Evolutionary conservation across 441 rosid genomes (phyloP), one percentile per base, ranked within the genome.

Genomic region (Erodium moschatum): DNA sequence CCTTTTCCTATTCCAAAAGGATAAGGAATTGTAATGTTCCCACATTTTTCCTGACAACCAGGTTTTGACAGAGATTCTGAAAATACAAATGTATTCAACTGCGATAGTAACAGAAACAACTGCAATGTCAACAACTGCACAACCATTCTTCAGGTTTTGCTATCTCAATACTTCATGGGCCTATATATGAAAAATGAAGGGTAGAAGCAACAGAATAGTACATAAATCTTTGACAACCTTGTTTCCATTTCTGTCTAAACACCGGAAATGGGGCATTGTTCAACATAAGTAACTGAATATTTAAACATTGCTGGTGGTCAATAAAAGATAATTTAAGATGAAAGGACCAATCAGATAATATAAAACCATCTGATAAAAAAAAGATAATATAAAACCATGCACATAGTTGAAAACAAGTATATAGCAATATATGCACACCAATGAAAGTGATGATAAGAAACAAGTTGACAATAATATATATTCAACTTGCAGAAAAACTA

Each of bases 11-110:
- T 58, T 20, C 81, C 78, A 8, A 78, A 78, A 13, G 78, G 81
- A 46, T 63, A 78, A 8, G 81, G 78, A 54, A 78, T 69, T n/a
- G 63, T 66, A 0, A 78, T 48, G 38, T 72, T 56, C 11, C 82
- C 82, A 52, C 82, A 79, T 20, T 2, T 52, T 1, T 73, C 77
- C 54, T 5, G 71, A 48, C 81, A 78, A 5, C 42, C 73, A 5
- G 69, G 54, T 62, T 67, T 73, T 10, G 63, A 58, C 63, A 58
- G 63, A 58, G 63, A 58, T 20, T 2, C 13, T 44, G 52, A 13
- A 44, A 13, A 15, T 44, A 10, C 52, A 11, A 44, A 44, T 44
- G n/a, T 9, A 21, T 21, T 19, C 63, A 58, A 8, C 12, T 29
- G 29, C 63, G 19, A 18, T 0, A 58, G 63, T 58, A 58, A 20